Base-by-base conservation (phyloP, 208 protist genomes). In the Acanthamoeba royreba region DNA sequence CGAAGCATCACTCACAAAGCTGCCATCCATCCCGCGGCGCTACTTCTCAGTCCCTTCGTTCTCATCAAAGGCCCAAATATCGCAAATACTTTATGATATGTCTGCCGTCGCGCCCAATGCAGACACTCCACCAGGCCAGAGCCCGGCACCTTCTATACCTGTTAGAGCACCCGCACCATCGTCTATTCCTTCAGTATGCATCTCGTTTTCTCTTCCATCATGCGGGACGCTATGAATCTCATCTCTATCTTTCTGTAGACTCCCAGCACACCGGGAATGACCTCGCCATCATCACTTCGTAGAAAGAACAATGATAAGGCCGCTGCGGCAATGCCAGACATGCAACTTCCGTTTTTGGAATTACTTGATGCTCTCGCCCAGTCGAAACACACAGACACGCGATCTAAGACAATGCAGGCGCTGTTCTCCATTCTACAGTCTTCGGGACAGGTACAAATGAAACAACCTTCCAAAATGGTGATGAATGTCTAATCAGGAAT, bases 341-440 rank as follows among this genome's bases (percentile, higher is more conserved):
- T 92, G 38, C 87, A 92, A 43, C 43, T 81, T 45, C 43, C 33
- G 43, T 92, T 92, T 22, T 25, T 92, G n/a, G 35, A 74, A 33
- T 28, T 79, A 13, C 46, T 92, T 19, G 87, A 92, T 5, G 33
- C 52, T 2, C 58, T 92, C 40, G 38, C 87, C 28, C 53, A 79
- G 47, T 92, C 87, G 8, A 92, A 92, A 58, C 46, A 92, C 42
- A 79, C 38, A 28, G 87, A 92, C 61, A 92, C 87, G 8, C 87
- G 87, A 3, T 72, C 53, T 31, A 92, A 92, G 58, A 79, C 87
- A 15, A 53, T 92, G 43, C 87, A 79, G 87, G 40, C 87, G 35
- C 63, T 92, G 28, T 72, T 81, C 19, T 35, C 61, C 42, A 47
- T 92, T 46, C 58, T 92, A 3, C 87, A 92, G 47, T 92, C 87